A percentile compares a stretch with the other conserved stretches of the same genome.
phyloP scores from a whole-genome alignment of 176 grass and related monocot genomes.

The Eragrostis curvula region DNA sequence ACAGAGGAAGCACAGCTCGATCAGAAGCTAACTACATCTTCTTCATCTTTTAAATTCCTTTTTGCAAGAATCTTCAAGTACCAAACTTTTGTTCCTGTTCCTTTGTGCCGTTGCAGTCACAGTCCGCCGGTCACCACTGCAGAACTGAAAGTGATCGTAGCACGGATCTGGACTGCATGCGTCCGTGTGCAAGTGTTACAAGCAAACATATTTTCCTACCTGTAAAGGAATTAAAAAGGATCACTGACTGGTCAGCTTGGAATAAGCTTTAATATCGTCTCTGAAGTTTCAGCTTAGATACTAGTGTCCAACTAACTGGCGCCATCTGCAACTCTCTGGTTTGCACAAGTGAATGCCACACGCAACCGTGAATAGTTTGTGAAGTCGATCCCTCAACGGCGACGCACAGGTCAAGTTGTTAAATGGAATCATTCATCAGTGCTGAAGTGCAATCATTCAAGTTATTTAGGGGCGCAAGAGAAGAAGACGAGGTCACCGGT shows the following conservation, averaged over 20 bases:
- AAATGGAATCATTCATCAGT: not conserved
- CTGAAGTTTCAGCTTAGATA: not conserved
- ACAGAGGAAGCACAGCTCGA: slow-evolving; percentile 23
- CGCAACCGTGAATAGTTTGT: slow-evolving; percentile 18
- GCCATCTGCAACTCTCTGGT: not conserved
- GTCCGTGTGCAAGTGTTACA: not conserved
- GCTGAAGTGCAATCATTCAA: slow-evolving; percentile 8
- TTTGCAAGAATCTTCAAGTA: not conserved
- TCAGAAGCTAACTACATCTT: not conserved
- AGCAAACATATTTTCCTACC: not conserved
- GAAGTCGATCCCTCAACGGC: slow-evolving; percentile 23
- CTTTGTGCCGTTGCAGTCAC: slow-evolving; percentile 18
- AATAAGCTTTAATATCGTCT: not conserved
- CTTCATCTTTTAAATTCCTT: not conserved
- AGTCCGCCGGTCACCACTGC: not conserved
- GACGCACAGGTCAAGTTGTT: not conserved
- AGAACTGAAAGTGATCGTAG: not conserved
- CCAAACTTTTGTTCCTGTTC: slow-evolving; percentile 1
- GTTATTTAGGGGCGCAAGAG: slow-evolving; percentile 5
- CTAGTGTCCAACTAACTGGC: not conserved
- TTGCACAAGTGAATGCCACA: not conserved
- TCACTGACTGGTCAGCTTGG: not conserved
- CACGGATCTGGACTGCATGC: not conserved
- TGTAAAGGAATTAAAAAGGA: not conserved
- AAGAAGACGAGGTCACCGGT: not conserved